A percentile compares a stretch with the other conserved stretches of the same genome.
Conservation (phyloP, 345 rosid genomes). For the Populus simonii region DNA sequence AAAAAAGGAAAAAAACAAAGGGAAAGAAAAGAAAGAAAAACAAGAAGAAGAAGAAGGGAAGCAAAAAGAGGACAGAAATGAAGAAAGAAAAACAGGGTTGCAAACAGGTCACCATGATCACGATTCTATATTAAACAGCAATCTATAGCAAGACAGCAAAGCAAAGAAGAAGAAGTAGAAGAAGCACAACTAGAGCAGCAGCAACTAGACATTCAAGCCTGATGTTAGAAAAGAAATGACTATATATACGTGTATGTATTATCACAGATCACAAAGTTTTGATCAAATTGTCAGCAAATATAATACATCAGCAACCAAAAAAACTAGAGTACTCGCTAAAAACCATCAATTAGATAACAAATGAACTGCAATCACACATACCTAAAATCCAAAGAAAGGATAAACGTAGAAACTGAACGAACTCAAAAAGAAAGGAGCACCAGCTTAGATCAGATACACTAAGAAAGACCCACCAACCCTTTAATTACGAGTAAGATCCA, state of each 20-base stretch:
- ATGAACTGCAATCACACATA: neutral
- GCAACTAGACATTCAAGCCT: neutral
- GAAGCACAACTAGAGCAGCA: no score
- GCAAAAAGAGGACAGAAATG: neutral
- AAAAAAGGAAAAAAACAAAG: neutral
- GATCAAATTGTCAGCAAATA: no score
- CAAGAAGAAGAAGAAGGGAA: neutral
- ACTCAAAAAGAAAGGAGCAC: neutral
- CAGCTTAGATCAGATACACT: neutral
- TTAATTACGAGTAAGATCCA: neutral
- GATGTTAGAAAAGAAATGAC: no score
- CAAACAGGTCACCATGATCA: neutral
- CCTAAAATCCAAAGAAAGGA: neutral
- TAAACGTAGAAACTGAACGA: neutral
- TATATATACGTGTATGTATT: no score
- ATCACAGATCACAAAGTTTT: no score
- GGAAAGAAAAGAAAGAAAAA: neutral
- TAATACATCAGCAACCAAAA: no score
- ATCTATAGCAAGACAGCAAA: neutral
- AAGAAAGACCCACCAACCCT: slow-evolving; percentile 3
- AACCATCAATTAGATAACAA: no score
- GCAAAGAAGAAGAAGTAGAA: neutral
- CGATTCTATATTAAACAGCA: neutral
- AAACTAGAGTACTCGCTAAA: no score
- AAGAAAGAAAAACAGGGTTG: neutral